Percentiles rank a stretch among this genome's conserved stretches.
These are phyloP conservation scores for Trichoderma reesei DNA, from an alignment of 495 filamentous ascomycete genomes.

Conservation along the genomic window DNA sequence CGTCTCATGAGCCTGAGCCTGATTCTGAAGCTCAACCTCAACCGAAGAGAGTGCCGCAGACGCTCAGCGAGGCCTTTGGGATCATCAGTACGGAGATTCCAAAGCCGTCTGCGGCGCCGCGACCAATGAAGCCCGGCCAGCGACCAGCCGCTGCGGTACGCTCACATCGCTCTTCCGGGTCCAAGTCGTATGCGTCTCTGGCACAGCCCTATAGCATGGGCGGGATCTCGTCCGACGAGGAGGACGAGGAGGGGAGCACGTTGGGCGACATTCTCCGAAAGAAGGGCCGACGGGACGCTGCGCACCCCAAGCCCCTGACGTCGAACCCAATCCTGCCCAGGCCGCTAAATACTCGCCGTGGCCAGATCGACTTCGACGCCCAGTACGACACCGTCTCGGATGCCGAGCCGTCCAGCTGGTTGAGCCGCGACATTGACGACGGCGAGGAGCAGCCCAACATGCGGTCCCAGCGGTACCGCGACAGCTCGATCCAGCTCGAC, in stretches of 20 bases:
- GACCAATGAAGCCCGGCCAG: neutral
- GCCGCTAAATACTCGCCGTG: neutral
- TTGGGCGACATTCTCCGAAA: neutral
- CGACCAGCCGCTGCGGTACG: neutral
- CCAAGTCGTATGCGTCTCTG: constrained; percentile 35
- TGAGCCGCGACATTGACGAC: constrained; percentile 4
- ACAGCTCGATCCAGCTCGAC: constrained; percentile 43
- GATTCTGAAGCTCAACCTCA: too few relatives aligned
- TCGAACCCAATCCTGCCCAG: neutral
- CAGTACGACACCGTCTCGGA: constrained; percentile 14
- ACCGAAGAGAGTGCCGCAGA: neutral
- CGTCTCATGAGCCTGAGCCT: neutral
- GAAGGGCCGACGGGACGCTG: neutral
- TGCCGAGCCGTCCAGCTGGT: neutral
- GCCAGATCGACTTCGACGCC: constrained; percentile 19
- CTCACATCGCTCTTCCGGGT: constrained; percentile 10
- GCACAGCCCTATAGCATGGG: constrained; percentile 36
- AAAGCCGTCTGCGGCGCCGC: neutral
- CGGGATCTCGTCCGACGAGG: constrained; percentile 22
- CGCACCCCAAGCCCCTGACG: neutral
- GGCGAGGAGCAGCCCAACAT: constrained; percentile 32
- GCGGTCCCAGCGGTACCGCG: constrained; percentile 19
- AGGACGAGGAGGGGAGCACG: constrained; percentile 21
- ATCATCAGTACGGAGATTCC: neutral
- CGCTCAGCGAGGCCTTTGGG: neutral